Percentiles rank a stretch among this genome's conserved stretches.
phyloP scores from a whole-genome alignment of 2,329 filamentous ascomycete species.

The Catunica adiposa region DNA sequence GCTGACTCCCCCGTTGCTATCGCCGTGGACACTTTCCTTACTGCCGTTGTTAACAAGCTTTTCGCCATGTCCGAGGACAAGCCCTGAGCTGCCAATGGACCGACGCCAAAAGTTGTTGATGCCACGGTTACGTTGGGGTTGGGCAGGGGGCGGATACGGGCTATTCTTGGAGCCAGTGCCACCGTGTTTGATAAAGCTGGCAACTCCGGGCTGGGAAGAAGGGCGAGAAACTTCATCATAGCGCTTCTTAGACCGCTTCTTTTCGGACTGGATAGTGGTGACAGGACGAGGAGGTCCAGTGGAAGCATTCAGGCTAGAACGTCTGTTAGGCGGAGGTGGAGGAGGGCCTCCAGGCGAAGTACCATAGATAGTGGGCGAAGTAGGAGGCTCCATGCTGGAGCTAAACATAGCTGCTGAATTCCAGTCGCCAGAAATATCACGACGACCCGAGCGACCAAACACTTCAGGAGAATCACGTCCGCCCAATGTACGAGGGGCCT shows the following conservation, averaged over 20 bases:
- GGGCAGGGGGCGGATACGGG: slow-evolving; percentile 10
- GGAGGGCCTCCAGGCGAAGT: slow-evolving; percentile 20
- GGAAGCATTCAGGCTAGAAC: slow-evolving; percentile 36
- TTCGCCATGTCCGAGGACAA: background rate
- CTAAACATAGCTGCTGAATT: slow-evolving; percentile 32
- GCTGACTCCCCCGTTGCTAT: slow-evolving; percentile 7
- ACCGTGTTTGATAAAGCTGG: slow-evolving; percentile 1
- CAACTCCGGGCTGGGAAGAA: slow-evolving; percentile 10
- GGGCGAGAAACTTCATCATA: slow-evolving; percentile 9
- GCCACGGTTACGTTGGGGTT: slow-evolving; percentile 20
- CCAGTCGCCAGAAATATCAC: slow-evolving; percentile 27
- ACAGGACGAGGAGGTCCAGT: slow-evolving; percentile 20
- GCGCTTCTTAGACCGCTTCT: slow-evolving; percentile 7
- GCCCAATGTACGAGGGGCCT: slow-evolving; percentile 22
- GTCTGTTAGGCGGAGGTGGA: slow-evolving; percentile 34
- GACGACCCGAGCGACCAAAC: slow-evolving; percentile 32
- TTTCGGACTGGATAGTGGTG: slow-evolving; percentile 6
- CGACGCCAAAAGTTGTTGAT: slow-evolving; percentile 36
- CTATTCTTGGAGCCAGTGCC: slow-evolving; percentile 9
- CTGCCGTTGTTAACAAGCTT: slow-evolving; percentile 11
- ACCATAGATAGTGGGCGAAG: slow-evolving; percentile 16
- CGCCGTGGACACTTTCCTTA: slow-evolving; percentile 15
- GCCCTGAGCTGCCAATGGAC: slow-evolving; percentile 25
- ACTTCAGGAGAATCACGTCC: slow-evolving; percentile 32
- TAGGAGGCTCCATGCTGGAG: slow-evolving; percentile 19